phyloP scores from a whole-genome alignment of 2,329 filamentous ascomycete species.

The Nothophaeocryptopus gaeumannii region DNA sequence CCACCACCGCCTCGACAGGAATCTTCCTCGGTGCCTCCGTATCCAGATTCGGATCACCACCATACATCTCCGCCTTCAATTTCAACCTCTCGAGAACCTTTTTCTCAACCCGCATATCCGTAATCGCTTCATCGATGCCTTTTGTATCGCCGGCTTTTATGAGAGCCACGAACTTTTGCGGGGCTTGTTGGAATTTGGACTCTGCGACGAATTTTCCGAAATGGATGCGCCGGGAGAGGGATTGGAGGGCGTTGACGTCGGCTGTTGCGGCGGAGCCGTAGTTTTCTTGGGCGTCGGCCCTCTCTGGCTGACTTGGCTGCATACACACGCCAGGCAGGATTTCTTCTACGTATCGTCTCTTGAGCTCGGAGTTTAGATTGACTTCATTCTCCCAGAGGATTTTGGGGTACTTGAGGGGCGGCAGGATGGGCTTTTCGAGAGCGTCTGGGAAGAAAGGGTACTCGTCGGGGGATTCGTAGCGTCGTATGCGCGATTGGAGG shows the following conservation, averaged over 20 bases:
- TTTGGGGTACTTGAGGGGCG: conserved; percentile 79
- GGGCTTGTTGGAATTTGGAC: conserved; percentile 84
- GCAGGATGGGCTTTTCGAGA: conserved; percentile 77
- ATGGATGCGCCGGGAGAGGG: conserved; percentile 85
- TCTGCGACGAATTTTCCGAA: conserved; percentile 99
- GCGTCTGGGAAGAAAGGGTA: conserved; percentile 92
- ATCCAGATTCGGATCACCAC: conserved; percentile 72
- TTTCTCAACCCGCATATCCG: conserved; percentile 81
- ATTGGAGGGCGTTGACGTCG: conserved; percentile 87
- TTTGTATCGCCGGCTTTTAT: conserved; percentile 77
- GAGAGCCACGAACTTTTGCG: conserved; percentile 73
- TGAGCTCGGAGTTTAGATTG: conserved; percentile 85
- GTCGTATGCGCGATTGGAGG: conserved; percentile 86
- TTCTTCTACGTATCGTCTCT: conserved; percentile 74
- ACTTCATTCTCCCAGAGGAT: conserved; percentile 87
- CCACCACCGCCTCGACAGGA: conserved; percentile 83
- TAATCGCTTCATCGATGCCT: conserved; percentile 87
- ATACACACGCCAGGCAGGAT: conserved; percentile 82
- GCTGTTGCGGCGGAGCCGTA: conserved; percentile 90
- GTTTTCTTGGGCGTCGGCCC: conserved; percentile 81
- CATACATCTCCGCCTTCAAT: conserved; percentile 90
- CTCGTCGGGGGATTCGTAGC: conserved; percentile 94
- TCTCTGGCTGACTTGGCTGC: conserved; percentile 71
- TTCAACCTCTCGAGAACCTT: conserved; percentile 83
- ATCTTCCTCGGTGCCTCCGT: conserved; percentile 67